A percentile compares a stretch with the other conserved stretches of the same genome.
phyloP scores from a whole-genome alignment of 345 rosid species.

The Populus nigra region DNA sequence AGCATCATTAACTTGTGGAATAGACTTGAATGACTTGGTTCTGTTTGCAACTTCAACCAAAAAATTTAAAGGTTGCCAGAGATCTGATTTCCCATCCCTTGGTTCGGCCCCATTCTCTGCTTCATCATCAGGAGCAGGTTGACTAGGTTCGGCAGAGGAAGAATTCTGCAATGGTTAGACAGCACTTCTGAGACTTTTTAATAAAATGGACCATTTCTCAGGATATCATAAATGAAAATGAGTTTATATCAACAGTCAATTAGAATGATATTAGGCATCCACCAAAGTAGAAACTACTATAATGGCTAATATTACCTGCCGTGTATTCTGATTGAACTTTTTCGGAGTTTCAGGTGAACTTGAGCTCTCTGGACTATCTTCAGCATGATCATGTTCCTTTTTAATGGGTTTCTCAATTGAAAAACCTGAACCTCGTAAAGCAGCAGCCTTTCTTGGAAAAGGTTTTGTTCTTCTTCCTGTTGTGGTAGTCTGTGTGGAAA shows the following conservation, averaged over 20 bases:
- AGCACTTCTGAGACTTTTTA: neutral
- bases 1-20: conserved; percentile 18
- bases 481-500: conserved; percentile 11
- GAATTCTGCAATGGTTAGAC: conserved; percentile 24
- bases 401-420: conserved; percentile 43
- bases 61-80: conserved; percentile 36
- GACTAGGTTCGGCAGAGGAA: conserved; percentile 18
- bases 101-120: conserved; percentile 18
- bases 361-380: conserved; percentile 15
- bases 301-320: conserved; percentile 21
- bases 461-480: conserved; percentile 31
- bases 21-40: conserved; percentile 27
- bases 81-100: conserved; percentile 29
- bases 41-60: conserved; percentile 35
- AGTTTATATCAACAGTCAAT: neutral
- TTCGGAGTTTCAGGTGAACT: conserved; percentile 20
- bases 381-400: conserved; percentile 44
- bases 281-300: neutral
- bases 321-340: conserved; percentile 5
- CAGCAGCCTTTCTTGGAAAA: conserved; percentile 20
- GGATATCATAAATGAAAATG: neutral
- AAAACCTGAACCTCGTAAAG: conserved; percentile 20
- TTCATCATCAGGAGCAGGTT: conserved; percentile 9
- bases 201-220: neutral
- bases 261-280: neutral